Evolutionary conservation across 257 asterid species (phyloP).

Genomic region (Mentha longifolia): DNA sequence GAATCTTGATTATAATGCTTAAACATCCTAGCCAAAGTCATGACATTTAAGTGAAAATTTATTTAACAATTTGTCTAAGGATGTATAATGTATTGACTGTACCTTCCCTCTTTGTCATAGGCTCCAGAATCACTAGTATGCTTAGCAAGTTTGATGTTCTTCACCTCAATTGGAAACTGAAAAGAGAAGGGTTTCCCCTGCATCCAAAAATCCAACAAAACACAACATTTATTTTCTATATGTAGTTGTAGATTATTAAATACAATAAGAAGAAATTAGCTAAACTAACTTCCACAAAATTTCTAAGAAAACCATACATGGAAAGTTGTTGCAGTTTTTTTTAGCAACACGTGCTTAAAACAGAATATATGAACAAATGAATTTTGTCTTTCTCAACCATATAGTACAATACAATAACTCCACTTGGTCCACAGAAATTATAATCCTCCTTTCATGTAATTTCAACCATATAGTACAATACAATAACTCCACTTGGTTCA

Average conservation of each 20-base stretch:
- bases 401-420: not conserved
- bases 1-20: too few relatives aligned
- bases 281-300: not conserved
- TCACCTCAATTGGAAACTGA: conserved; percentile 71
- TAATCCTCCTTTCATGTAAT: not conserved
- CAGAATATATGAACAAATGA: not conserved
- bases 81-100: not conserved
- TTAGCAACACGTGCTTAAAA: not conserved
- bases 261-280: not conserved
- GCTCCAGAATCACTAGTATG: conserved; percentile 83
- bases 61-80: too few relatives aligned
- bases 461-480: not conserved
- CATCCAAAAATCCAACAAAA: conserved; percentile 8
- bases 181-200: conserved; percentile 71
- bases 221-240: not conserved
- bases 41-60: too few relatives aligned
- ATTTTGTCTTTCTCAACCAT: not conserved
- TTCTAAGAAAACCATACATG: not conserved
- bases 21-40: too few relatives aligned
- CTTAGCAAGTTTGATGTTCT: conserved; percentile 62
- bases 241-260: not conserved
- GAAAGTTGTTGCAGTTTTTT: not conserved
- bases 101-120: conserved; percentile 87
- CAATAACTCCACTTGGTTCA: not conserved
- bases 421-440: not conserved